Conservation (phyloP, 306 rosid genomes). For the Quercus robur region DNA sequence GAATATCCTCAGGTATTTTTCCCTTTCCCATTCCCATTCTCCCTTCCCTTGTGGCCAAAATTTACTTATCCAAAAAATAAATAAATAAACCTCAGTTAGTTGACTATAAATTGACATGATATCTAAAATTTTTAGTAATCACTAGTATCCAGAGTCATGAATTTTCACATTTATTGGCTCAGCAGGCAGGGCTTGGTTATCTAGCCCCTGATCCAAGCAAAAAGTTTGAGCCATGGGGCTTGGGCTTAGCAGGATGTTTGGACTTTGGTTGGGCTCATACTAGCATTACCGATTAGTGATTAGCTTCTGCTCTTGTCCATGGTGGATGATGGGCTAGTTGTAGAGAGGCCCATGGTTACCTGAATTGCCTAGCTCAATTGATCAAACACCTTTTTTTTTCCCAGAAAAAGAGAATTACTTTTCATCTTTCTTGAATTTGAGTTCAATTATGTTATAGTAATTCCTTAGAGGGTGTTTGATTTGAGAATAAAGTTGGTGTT, state of each 20-base stretch:
- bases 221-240: background rate
- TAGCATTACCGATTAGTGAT: background rate
- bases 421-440: too few relatives aligned
- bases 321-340: background rate
- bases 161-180: background rate
- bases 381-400: too few relatives aligned
- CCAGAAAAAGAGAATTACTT: too few relatives aligned
- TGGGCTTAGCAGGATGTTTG: background rate
- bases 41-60: too few relatives aligned
- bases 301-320: background rate
- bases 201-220: background rate
- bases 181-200: background rate
- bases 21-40: too few relatives aligned
- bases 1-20: background rate
- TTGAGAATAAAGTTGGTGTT: too few relatives aligned
- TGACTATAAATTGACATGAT: background rate
- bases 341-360: background rate
- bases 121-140: background rate
- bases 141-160: background rate
- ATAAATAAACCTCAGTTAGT: too few relatives aligned
- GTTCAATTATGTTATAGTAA: too few relatives aligned
- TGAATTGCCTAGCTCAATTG: background rate
- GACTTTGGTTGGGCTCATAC: background rate
- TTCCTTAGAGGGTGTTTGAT: too few relatives aligned
- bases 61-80: too few relatives aligned